Evolutionary conservation across 805 yeast genomes (phyloP), one percentile per base, ranked within the genome.

Genomic region (Ogataea nonfermentans): DNA sequence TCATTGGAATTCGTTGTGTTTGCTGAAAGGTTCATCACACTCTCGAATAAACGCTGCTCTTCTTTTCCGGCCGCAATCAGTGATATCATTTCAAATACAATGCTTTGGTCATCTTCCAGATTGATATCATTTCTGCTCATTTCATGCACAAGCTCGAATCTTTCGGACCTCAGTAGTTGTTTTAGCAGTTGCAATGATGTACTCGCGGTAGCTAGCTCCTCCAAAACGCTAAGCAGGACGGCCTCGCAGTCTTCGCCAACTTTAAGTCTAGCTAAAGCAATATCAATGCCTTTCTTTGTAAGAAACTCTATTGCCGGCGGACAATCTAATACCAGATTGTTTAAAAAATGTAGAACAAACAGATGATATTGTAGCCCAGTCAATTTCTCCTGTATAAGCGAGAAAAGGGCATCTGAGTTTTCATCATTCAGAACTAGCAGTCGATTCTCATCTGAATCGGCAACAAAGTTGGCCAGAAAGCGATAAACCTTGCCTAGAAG

Each of bases 401-500:
- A 12, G 12, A 41, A 30, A 9, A 44, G 32, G 10, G 17, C 23
- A 9, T 10, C 19, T 7, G 31, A 9, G 2, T 9, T 5, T 2
- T 10, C n/a, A n/a, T 27, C 22, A 4, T 16, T 17, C 13, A 43
- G 13, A 6, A 48, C 30, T 6, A 35, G 7, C n/a, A 15, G 23
- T 23, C 50, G 26, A 25, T 48, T 48, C 4, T 14, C 16, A 22
- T 41, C 40, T 3, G 35, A 25, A 15, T 49, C 49, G 4, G 53
- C 53, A 17, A 49, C 53, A 24, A 44, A 39, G 29, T 49, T 49
- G 11, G 46, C 47, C 32, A 49, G 23, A 6, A 35, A 28, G n/a
- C 47, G 35, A 25, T 33, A 34, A 2, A 40, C 14, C 9, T 20
- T 12, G 12, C 37, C 12, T 29, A 42, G n/a, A n/a, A 31, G 15